Base-by-base conservation (phyloP, 305 asterid genomes). In the Rubia balearica region DNA sequence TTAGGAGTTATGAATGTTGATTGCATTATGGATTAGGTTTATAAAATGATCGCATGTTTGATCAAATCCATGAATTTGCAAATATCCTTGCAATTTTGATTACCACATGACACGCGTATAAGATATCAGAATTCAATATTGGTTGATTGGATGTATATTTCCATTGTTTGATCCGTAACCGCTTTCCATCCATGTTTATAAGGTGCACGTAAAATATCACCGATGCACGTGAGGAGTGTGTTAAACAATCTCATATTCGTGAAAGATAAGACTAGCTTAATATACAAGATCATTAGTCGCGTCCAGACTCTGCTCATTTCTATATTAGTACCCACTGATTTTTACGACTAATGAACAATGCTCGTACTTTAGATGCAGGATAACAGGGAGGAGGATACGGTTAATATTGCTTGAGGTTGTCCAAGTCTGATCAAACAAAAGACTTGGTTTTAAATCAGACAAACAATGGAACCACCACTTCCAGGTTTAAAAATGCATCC, bases 401-500 rank as follows among this genome's bases (percentile, higher is more conserved):
- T 36, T 24, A 0, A 61, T 42, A 40, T 63, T 43, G 33, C 71
- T 42, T 69, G 57, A 69, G 71, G 5, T 63, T 62, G 71, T 61
- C 59, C 46, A 75, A 63, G 57, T 61, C 59, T n/a, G 17, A 9
- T 22, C 49, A 51, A 17, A 17, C 17, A 0, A 51, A 19, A 17
- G 62, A 12, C 71, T 61, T 51, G 71, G 68, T 38, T 69, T 24
- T 16, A 51, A 22, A 27, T 59, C 78, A 24, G 70, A 68, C 48
- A 62, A 62, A 41, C 33, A 55, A 69, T 69, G 71, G 74, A 75
- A 48, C 22, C 70, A 60, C 49, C 71, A 40, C 21, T 69, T 56
- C 69, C 63, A 0, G 69, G 60, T 45, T 73, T 71, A 51, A 81
- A 76, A 63, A 77, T 71, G 17, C 56, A 62, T n/a, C 70, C 79